A percentile compares a stretch with the other conserved stretches of the same genome.
Evolutionary conservation across 148 eudicot genomes (phyloP).

Genomic region (Agrostemma githago): DNA sequence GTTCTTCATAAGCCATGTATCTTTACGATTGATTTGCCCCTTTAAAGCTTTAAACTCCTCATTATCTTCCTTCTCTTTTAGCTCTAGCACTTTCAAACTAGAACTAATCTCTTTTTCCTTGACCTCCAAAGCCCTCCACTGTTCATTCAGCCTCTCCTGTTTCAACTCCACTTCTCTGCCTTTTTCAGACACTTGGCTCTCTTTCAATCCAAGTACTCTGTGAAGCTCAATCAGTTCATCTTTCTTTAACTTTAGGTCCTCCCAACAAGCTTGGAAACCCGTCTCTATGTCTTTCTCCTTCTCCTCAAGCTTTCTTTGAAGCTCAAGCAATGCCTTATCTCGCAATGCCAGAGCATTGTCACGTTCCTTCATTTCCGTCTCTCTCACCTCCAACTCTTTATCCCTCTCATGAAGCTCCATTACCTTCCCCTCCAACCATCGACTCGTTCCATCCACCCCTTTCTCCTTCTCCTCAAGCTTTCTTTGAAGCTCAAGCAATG

Average conservation of each 20-base stretch:
- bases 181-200: background rate
- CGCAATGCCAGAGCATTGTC: background rate
- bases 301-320: background rate
- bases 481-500: background rate
- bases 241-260: background rate
- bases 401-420: background rate
- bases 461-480: slow-evolving; percentile 11
- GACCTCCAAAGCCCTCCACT: slow-evolving; percentile 6
- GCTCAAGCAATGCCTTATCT: slow-evolving; percentile 3
- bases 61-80: background rate
- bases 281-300: slow-evolving; percentile 7
- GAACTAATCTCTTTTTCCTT: slow-evolving; percentile 14
- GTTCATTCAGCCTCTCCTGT: background rate
- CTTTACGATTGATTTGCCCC: background rate
- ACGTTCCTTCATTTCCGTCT: background rate
- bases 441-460: background rate
- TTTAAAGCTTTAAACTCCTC: background rate
- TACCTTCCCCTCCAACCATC: background rate
- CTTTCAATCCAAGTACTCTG: background rate
- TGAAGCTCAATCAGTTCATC: slow-evolving; percentile 10
- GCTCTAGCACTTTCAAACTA: background rate
- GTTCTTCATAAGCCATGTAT: background rate
- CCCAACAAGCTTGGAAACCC: background rate
- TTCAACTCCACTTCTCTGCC: slow-evolving; percentile 1
- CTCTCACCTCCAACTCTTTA: slow-evolving; percentile 8